phyloP scores from a whole-genome alignment of 768 basidiomycete species.

The Gloeopeniophorella convolvens region DNA sequence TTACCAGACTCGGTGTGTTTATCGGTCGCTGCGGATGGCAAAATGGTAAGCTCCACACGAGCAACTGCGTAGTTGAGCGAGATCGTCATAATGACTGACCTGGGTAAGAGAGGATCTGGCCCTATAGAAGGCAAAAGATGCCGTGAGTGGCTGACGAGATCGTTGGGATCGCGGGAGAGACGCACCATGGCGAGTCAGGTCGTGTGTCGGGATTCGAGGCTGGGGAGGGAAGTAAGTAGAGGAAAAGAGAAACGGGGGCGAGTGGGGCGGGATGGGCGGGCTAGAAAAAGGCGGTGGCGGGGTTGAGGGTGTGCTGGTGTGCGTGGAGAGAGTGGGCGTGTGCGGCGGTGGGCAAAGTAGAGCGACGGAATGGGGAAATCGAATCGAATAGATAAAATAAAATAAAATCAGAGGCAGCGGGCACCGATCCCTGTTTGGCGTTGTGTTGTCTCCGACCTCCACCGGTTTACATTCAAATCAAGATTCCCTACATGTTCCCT shows the following conservation, averaged over 20 bases:
- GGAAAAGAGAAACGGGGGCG: constrained; percentile 2
- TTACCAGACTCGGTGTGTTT: constrained; percentile 73
- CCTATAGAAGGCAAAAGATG: constrained; percentile 37
- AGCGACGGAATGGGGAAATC: neutral
- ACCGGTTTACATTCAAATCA: neutral
- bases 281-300: neutral
- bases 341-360: constrained; percentile 4
- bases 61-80: neutral
- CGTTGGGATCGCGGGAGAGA: neutral
- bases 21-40: constrained; percentile 51
- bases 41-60: neutral
- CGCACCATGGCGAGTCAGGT: constrained; percentile 10
- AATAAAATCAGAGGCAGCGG: neutral
- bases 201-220: too few relatives aligned
- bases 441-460: too few relatives aligned
- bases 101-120: constrained; percentile 81
- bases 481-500: neutral
- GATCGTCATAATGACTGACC: constrained; percentile 36
- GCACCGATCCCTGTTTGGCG: constrained; percentile 9
- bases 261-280: neutral
- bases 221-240: neutral
- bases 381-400: too few relatives aligned
- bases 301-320: neutral
- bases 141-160: neutral
- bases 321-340: constrained; percentile 6